Conservation (phyloP, 2,329 filamentous ascomycete species). For the Diaporthe citrichinensis region DNA sequence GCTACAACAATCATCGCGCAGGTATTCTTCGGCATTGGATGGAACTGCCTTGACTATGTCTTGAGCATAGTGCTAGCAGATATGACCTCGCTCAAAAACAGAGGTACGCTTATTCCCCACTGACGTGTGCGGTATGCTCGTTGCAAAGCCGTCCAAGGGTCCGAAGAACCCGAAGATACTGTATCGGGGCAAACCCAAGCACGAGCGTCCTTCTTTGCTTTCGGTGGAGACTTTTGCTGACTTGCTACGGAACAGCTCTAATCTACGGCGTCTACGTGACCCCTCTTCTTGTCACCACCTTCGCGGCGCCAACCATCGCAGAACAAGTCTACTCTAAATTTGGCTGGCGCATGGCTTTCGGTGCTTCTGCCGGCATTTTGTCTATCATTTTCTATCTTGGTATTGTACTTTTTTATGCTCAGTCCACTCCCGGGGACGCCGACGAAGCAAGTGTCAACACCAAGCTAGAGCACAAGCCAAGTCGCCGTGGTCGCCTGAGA, state of each 20-base stretch:
- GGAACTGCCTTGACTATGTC: neutral
- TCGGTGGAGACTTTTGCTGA: neutral
- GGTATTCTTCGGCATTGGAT: neutral
- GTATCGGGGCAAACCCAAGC: no score
- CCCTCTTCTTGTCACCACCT: neutral
- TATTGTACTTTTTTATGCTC: neutral
- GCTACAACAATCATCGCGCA: neutral
- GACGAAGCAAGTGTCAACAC: neutral
- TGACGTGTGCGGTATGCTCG: no score
- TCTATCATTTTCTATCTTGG: no score
- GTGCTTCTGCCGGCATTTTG: neutral
- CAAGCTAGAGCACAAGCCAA: neutral
- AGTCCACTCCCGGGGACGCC: neutral
- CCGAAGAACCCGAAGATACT: no score
- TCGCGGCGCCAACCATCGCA: neutral
- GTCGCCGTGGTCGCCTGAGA: no score
- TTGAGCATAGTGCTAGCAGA: neutral
- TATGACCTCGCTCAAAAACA: slow-evolving; percentile 18
- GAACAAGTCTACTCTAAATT: neutral
- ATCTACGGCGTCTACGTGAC: neutral
- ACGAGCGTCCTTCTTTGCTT: neutral
- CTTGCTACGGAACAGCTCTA: neutral
- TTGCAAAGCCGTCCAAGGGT: no score
- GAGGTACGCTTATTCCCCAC: neutral
- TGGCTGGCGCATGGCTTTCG: neutral